A percentile compares a stretch with the other conserved stretches of the same genome.
phyloP scores from a whole-genome alignment of 1,284 basidiomycete species.

The Athelia sp. region DNA sequence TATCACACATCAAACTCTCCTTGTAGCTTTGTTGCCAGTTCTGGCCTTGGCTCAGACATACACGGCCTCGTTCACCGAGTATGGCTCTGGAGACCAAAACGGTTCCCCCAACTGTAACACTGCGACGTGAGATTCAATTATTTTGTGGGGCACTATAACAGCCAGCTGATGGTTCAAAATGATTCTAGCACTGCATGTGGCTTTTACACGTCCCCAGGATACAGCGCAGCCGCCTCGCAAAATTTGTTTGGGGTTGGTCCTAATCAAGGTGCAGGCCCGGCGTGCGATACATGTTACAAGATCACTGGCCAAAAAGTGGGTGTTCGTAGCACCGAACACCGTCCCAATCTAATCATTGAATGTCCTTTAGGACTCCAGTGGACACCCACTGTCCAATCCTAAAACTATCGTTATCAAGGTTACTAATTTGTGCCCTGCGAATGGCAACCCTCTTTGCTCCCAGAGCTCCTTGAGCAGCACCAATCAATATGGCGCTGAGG shows the following conservation, averaged over 20 bases:
- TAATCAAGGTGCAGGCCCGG: not conserved
- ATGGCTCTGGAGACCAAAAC: not conserved
- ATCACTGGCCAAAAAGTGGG: not conserved
- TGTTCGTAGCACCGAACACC: not conserved
- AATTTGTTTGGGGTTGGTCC: slow-evolving; percentile 1
- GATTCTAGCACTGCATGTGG: not conserved
- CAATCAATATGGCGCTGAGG: slow-evolving; percentile 1
- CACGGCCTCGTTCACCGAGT: slow-evolving; percentile 1
- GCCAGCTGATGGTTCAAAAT: not conserved
- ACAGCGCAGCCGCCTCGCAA: not conserved
- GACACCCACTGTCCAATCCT: not conserved
- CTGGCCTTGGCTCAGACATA: not conserved
- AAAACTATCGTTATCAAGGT: not conserved
- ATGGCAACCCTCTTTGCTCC: not conserved
- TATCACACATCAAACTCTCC: not conserved
- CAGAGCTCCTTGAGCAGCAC: not conserved
- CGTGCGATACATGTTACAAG: not conserved
- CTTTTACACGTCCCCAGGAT: not conserved
- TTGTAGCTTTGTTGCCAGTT: not conserved
- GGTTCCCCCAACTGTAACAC: not conserved
- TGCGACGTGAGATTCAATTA: not conserved
- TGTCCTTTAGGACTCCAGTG: not conserved
- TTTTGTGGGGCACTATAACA: not conserved
- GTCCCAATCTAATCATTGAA: not conserved
- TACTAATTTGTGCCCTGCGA: not conserved